These are phyloP conservation scores for Salix koriyanagi DNA, from an alignment of 345 rosid species.

Conservation along the genomic window DNA sequence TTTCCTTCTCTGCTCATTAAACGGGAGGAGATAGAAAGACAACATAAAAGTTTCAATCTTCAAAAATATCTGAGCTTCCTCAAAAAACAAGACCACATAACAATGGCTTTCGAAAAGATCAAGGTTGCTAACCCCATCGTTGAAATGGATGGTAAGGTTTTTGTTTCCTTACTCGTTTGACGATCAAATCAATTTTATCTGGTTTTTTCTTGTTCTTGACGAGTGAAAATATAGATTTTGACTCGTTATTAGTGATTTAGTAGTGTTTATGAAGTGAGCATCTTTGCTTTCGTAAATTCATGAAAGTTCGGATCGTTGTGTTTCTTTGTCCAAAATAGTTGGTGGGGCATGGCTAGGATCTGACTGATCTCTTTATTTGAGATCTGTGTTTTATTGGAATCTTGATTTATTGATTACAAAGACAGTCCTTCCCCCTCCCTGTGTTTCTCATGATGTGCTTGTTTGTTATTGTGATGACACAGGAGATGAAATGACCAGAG, in stretches of 20 bases:
- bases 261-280: not conserved
- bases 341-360: conserved; percentile 8
- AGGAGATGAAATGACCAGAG: conserved; percentile 99
- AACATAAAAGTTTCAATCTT: not conserved
- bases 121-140: conserved; percentile 91
- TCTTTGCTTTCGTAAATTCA: not conserved
- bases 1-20: not conserved
- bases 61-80: not conserved
- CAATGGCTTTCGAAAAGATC: conserved; percentile 82
- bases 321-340: not conserved
- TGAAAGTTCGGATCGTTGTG: not conserved
- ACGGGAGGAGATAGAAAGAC: not conserved
- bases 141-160: conserved; percentile 82
- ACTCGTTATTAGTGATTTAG: not conserved
- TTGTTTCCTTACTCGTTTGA: not conserved
- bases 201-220: not conserved
- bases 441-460: not conserved
- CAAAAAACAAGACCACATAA: not conserved
- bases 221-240: not conserved
- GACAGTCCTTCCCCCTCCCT: not conserved
- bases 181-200: not conserved
- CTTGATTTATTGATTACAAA: not conserved
- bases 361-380: not conserved
- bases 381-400: not conserved
- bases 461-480: conserved; percentile 16